Evolutionary conservation across 345 rosid genomes (phyloP).

Genomic region (Alliaria petiolata): DNA sequence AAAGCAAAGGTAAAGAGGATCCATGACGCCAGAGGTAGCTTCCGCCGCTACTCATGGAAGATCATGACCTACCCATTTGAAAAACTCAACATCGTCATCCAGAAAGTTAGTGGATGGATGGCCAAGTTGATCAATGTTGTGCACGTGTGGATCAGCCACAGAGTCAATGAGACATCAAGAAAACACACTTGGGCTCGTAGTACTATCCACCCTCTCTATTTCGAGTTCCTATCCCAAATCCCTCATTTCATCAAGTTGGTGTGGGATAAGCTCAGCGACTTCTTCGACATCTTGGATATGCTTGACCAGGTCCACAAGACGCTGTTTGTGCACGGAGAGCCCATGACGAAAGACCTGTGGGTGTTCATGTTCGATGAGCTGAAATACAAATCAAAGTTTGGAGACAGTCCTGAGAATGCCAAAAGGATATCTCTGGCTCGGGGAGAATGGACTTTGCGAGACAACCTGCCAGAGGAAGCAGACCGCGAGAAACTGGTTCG

Average conservation of each 20-base stretch:
- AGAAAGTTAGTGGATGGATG: background rate
- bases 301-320: constrained; percentile 28
- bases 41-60: constrained; percentile 7
- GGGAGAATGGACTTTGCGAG: constrained; percentile 49
- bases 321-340: constrained; percentile 32
- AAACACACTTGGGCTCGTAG: background rate
- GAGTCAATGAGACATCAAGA: constrained; percentile 14
- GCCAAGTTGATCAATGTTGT: background rate
- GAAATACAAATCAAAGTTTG: constrained; percentile 34
- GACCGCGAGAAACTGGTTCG: constrained; percentile 22
- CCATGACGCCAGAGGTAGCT: constrained; percentile 13
- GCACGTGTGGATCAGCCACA: constrained; percentile 13
- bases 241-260: constrained; percentile 14
- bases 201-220: constrained; percentile 17
- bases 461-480: background rate
- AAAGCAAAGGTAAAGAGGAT: constrained; percentile 29
- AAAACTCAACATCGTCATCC: background rate
- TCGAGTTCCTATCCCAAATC: constrained; percentile 5
- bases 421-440: constrained; percentile 43
- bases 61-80: background rate
- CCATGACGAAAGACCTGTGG: constrained; percentile 49
- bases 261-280: constrained; percentile 10
- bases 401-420: constrained; percentile 49
- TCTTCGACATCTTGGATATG: constrained; percentile 29
- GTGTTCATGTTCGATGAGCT: constrained; percentile 39